Conservation (phyloP, 805 yeast genomes). For the Myxozyma geophila region DNA sequence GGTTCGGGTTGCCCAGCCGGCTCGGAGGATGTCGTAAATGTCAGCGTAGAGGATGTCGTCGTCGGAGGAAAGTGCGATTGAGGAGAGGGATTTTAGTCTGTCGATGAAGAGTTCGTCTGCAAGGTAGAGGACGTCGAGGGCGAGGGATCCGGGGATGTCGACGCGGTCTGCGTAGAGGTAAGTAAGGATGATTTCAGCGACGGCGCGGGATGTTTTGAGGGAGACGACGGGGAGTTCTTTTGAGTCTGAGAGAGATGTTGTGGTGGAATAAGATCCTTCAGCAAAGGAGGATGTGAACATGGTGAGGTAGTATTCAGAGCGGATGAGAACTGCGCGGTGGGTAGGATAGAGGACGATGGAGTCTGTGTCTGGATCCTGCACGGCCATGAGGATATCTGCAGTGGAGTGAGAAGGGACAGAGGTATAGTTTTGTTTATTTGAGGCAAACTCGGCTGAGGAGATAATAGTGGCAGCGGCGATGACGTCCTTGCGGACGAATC, state of each 20-base stretch:
- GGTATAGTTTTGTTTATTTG: background rate
- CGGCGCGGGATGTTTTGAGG: slow-evolving; percentile 44
- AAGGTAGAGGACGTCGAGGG: slow-evolving; percentile 60
- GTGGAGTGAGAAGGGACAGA: slow-evolving; percentile 31
- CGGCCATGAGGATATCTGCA: slow-evolving; percentile 29
- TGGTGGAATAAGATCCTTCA: slow-evolving; percentile 42
- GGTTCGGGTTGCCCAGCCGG: slow-evolving; percentile 70
- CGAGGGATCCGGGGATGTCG: slow-evolving; percentile 54
- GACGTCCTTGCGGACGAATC: slow-evolving; percentile 44
- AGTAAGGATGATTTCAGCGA: slow-evolving; percentile 57
- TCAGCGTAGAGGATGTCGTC: slow-evolving; percentile 41
- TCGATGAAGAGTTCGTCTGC: slow-evolving; percentile 63
- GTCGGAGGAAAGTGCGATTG: slow-evolving; percentile 49
- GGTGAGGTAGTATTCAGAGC: slow-evolving; percentile 67
- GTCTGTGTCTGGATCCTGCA: slow-evolving; percentile 24
- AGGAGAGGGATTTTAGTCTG: slow-evolving; percentile 64
- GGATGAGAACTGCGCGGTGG: slow-evolving; percentile 61
- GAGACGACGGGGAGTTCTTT: slow-evolving; percentile 41
- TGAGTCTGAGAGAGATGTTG: slow-evolving; percentile 17
- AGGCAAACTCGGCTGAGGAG: background rate
- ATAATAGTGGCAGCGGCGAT: background rate
- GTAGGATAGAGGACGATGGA: slow-evolving; percentile 57
- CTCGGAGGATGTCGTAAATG: slow-evolving; percentile 61
- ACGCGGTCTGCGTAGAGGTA: slow-evolving; percentile 67
- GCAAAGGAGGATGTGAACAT: slow-evolving; percentile 61